Percentiles rank a stretch among this genome's conserved stretches.
Conservation (phyloP, 306 rosid species). For the Senna siamea region DNA sequence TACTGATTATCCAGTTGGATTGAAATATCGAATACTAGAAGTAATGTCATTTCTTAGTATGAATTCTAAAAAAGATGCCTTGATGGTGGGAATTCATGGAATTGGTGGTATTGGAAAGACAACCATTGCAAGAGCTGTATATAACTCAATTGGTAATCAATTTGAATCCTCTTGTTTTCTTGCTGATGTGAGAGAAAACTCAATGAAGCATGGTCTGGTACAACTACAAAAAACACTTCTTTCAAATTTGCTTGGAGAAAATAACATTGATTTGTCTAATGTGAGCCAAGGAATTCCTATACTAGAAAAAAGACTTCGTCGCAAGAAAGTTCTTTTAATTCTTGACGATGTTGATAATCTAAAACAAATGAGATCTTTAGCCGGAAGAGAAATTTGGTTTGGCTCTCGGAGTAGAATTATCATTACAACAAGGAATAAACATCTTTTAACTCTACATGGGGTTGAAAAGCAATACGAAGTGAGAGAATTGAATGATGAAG, state of each 20-base stretch:
- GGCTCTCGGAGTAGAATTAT: conserved; percentile 37
- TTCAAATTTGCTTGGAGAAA: conserved; percentile 27
- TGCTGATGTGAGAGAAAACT: conserved; percentile 38
- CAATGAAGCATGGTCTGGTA: conserved; percentile 34
- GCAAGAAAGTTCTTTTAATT: conserved; percentile 37
- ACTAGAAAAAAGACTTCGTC: conserved; percentile 12
- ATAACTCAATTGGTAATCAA: conserved; percentile 34
- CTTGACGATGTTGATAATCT: conserved; percentile 40
- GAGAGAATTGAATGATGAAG: conserved; percentile 29
- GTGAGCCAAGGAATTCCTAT: conserved; percentile 39
- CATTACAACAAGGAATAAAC: conserved; percentile 41
- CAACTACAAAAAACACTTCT: conserved; percentile 35
- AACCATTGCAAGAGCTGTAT: conserved; percentile 34
- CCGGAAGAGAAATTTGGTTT: conserved; percentile 41
- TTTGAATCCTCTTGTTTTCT: conserved; percentile 35
- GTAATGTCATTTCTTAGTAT: conserved; percentile 1
- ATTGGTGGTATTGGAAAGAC: conserved; percentile 44
- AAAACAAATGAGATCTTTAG: conserved; percentile 27
- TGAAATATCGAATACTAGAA: conserved; percentile 22
- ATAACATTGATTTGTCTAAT: conserved; percentile 19
- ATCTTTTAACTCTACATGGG: conserved; percentile 16
- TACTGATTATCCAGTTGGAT: conserved; percentile 41
- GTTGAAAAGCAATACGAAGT: conserved; percentile 24
- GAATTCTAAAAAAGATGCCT: conserved; percentile 17
- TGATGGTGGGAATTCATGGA: conserved; percentile 41